Conservation (phyloP, 306 rosid genomes). For the Sphenostylis stenocarpa region DNA sequence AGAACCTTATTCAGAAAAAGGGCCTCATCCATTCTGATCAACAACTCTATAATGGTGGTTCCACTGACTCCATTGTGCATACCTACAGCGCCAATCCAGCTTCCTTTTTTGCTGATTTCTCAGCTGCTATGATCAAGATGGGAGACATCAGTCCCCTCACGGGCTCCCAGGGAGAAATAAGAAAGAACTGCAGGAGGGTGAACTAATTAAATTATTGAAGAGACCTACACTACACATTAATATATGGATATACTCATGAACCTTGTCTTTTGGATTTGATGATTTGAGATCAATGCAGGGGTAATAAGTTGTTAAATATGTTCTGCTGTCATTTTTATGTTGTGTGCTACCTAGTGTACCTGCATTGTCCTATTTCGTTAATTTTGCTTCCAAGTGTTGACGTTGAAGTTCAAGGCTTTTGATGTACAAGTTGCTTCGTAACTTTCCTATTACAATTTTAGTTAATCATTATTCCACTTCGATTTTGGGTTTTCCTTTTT, state of each 20-base stretch:
- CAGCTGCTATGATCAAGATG: constrained; percentile 72
- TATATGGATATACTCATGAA: background rate
- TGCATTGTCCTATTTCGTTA: background rate
- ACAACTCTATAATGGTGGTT: constrained; percentile 69
- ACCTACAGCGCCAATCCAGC: constrained; percentile 35
- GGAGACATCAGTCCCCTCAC: constrained; percentile 84
- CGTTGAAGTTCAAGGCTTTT: background rate
- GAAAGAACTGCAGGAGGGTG: constrained; percentile 67
- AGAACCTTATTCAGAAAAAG: constrained; percentile 56
- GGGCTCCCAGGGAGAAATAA: constrained; percentile 72
- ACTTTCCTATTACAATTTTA: background rate
- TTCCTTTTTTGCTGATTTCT: constrained; percentile 61
- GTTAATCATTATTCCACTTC: background rate
- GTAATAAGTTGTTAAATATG: background rate
- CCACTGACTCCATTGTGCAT: constrained; percentile 62
- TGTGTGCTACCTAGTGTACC: background rate
- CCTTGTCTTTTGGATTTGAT: background rate
- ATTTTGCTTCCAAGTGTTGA: background rate
- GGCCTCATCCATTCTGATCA: constrained; percentile 94
- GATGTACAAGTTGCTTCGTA: background rate
- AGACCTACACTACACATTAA: background rate
- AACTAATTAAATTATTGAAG: constrained; percentile 24
- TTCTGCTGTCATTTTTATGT: background rate
- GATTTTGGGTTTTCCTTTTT: background rate
- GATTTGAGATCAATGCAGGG: background rate